phyloP scores from a whole-genome alignment of 2,329 filamentous ascomycete species.

The Apiospora rasikravindrae region DNA sequence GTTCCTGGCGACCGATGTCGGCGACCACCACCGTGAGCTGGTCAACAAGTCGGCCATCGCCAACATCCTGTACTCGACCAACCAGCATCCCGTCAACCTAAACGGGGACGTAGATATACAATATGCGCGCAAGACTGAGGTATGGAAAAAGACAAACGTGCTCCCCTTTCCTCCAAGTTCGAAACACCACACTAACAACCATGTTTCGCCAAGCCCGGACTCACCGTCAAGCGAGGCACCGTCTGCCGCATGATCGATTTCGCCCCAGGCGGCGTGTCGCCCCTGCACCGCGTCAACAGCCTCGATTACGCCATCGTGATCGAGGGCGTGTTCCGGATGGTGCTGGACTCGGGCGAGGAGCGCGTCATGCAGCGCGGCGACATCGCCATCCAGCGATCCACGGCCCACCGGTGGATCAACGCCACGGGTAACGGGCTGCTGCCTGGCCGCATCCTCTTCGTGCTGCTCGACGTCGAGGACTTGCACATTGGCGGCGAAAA shows the following conservation, averaged over 20 bases:
- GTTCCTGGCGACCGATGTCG: too few species aligned
- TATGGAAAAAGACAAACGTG: too few species aligned
- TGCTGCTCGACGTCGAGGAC: slow-evolving; percentile 23
- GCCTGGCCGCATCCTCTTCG: slow-evolving; percentile 26
- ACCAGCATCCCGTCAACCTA: too few species aligned
- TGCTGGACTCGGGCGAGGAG: slow-evolving; percentile 29
- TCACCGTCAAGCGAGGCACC: slow-evolving; percentile 22
- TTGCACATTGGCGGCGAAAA: slow-evolving; percentile 18
- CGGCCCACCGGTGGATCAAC: slow-evolving; percentile 27
- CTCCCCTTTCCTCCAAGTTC: too few species aligned
- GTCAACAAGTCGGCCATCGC: too few species aligned
- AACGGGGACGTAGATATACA: too few species aligned
- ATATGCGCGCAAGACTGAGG: too few species aligned
- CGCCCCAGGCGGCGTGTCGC: slow-evolving; percentile 21
- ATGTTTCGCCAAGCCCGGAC: slow-evolving; percentile 17
- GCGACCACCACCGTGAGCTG: too few species aligned
- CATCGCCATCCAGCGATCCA: slow-evolving; percentile 25
- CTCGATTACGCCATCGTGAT: slow-evolving; percentile 30
- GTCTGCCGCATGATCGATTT: slow-evolving; percentile 32
- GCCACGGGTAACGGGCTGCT: slow-evolving; percentile 23
- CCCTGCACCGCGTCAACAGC: slow-evolving; percentile 25
- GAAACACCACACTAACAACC: too few species aligned
- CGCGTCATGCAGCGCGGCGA: slow-evolving; percentile 29
- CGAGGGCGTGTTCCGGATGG: slow-evolving; percentile 28
- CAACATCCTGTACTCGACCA: too few species aligned